Base-by-base conservation (phyloP, 768 basidiomycete species). In the Flagelloscypha sp. region DNA sequence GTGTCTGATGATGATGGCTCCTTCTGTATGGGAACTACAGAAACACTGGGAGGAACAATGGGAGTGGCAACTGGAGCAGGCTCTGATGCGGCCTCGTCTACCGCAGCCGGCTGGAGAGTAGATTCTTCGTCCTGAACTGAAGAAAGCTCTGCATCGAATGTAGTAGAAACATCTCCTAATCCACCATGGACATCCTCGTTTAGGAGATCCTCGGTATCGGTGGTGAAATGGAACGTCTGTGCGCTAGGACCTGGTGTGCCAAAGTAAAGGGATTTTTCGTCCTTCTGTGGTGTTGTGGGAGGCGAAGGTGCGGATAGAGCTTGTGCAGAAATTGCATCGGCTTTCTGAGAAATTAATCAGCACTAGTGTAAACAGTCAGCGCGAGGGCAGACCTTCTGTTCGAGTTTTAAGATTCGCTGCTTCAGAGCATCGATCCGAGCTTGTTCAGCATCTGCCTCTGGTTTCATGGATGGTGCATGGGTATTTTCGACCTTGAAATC, bases 401-500 rank as follows among this genome's bases (percentile, higher is more conserved):
- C 59, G 10, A 72, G 56, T 29, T 63, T 55, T n/a, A 46, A 46
- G 12, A 70, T 48, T 33, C 53, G 55, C 18, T 50, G 45, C 35
- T 67, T 65, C 13, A 72, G 50, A 3, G 56, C 47, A 5, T 52
- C 53, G 13, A 72, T 56, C 19, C 55, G 53, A 23, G 50, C 49
- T 41, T 73, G 67, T 47, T 75, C 70, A 22, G 60, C 47, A 27
- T 68, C 58, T 16, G 59, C 52, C 24, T 56, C 53, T 5, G 52
- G 45, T 52, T 68, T 65, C 22, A 58, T 45, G 23, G 58, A 37
- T n/a, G n/a, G n/a, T n/a, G n/a, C n/a, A n/a, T 29, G 53, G 44
- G 24, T 40, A 39, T 38, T 58, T 49, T 35, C 41, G 35, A 21
- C 35, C 37, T 48, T 53, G 51, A 15, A 40, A 39, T 52, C 56